phyloP scores from a whole-genome alignment of 2,329 filamentous ascomycete species.

The Monilinia aucupariae region DNA sequence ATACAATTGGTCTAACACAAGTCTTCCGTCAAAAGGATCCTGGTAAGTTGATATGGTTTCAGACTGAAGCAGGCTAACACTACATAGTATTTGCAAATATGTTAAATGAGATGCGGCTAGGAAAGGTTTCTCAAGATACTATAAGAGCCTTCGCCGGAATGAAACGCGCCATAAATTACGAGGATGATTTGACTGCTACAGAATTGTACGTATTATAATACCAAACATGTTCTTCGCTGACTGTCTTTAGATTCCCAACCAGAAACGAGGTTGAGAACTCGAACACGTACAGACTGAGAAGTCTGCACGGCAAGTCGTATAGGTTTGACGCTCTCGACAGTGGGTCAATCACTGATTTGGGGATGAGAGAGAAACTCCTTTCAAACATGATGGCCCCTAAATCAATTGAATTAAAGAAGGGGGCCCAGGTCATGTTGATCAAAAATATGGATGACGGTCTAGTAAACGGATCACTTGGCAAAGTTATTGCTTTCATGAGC shows the following conservation, averaged over 20 bases:
- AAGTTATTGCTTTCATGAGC: conserved; percentile 75
- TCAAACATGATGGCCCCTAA: conserved; percentile 91
- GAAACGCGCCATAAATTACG: conserved; percentile 62
- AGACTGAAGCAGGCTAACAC: conserved; percentile 29
- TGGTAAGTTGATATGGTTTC: conserved; percentile 39
- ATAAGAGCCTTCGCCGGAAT: conserved; percentile 71
- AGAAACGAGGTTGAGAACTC: conserved; percentile 83
- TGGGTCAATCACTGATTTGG: conserved; percentile 60
- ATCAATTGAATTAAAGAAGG: conserved; percentile 73
- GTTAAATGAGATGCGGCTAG: conserved; percentile 96
- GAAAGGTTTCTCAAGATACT: conserved; percentile 70
- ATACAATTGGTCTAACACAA: conserved; percentile 91
- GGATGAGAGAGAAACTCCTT: conserved; percentile 69
- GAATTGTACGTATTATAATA: conserved; percentile 56
- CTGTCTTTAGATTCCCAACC: conserved; percentile 65
- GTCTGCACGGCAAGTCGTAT: conserved; percentile 61
- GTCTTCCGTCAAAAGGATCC: conserved; percentile 93
- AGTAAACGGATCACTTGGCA: conserved; percentile 90
- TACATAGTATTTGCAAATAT: conserved; percentile 74
- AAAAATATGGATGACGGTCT: conserved; percentile 94
- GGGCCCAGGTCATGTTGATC: conserved; percentile 98
- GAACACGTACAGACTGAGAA: conserved; percentile 68
- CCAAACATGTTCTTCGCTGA: conserved; percentile 25
- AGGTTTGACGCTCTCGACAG: conserved; percentile 70
- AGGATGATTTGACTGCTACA: conserved; percentile 74